phyloP scores from a whole-genome alignment of 2,329 filamentous ascomycete species.

The Calonectria ilicicola region DNA sequence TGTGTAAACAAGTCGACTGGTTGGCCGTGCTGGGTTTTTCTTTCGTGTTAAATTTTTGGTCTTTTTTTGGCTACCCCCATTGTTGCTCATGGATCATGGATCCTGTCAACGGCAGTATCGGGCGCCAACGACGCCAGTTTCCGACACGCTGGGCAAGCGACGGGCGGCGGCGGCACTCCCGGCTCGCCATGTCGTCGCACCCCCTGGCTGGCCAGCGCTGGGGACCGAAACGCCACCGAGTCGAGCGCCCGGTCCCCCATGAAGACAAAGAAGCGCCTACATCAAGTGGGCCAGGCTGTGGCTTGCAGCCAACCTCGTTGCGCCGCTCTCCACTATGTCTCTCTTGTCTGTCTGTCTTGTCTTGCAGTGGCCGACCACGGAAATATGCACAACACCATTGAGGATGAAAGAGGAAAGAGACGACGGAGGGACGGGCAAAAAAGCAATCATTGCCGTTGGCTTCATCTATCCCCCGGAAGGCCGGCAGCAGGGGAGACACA shows the following conservation, averaged over 20 bases:
- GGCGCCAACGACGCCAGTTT: constrained; percentile 22
- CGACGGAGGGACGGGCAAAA: background rate
- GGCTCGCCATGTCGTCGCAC: constrained; percentile 11
- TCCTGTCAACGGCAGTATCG: constrained; percentile 3
- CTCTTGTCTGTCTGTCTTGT: background rate
- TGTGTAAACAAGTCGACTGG: background rate
- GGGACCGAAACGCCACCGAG: constrained; percentile 25
- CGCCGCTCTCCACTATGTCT: constrained; percentile 5
- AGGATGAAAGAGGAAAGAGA: constrained; percentile 1
- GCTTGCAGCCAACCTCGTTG: constrained; percentile 25
- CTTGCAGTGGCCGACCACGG: background rate
- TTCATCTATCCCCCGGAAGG: constrained; percentile 16
- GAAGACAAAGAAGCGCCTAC: constrained; percentile 14
- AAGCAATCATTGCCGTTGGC: constrained; percentile 3
- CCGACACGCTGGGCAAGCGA: constrained; percentile 25
- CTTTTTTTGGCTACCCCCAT: background rate
- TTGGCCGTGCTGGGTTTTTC: background rate
- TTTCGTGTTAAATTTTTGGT: too few species aligned
- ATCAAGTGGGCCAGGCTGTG: constrained; percentile 15
- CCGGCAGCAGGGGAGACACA: constrained; percentile 12
- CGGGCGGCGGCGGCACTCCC: constrained; percentile 20
- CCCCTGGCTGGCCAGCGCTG: constrained; percentile 24
- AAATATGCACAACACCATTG: background rate
- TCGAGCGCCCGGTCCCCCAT: background rate
- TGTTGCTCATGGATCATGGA: constrained; percentile 10